Conservation (phyloP, 2,329 filamentous ascomycete species). For the Rutstroemia sp. region DNA sequence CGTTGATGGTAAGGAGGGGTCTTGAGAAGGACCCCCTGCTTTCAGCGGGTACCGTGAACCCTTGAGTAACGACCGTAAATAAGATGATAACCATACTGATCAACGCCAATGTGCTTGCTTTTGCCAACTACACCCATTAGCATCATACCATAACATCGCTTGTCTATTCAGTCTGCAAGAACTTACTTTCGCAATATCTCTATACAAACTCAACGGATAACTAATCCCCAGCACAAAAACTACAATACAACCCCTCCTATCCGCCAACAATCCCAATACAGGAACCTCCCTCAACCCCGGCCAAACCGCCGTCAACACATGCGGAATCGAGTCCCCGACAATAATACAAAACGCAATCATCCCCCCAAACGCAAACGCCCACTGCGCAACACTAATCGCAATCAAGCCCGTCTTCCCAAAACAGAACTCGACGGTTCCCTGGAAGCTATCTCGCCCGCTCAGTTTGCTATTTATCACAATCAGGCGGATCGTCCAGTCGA, state of each 20-base stretch:
- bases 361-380: constrained; percentile 96
- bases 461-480: constrained; percentile 98
- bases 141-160: background rate
- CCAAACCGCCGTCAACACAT: constrained; percentile 77
- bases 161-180: background rate
- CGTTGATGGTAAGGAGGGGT: constrained; percentile 69
- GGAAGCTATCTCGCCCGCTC: constrained; percentile 87
- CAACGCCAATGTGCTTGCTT: constrained; percentile 88
- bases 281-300: constrained; percentile 65
- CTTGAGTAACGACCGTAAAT: constrained; percentile 78
- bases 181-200: constrained; percentile 89
- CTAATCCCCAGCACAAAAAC: constrained; percentile 80
- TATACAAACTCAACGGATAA: constrained; percentile 85
- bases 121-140: constrained; percentile 60
- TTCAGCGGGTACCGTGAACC: constrained; percentile 63
- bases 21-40: constrained; percentile 64
- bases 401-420: constrained; percentile 84
- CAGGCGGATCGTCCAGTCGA: constrained; percentile 96
- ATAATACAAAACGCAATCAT: constrained; percentile 99
- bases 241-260: constrained; percentile 79
- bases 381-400: constrained; percentile 85
- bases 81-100: constrained; percentile 91
- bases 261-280: constrained; percentile 73
- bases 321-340: constrained; percentile 91
- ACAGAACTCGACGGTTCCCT: constrained; percentile 92